Base-by-base conservation (phyloP, 495 filamentous ascomycete species). In the Chaetomium cochliodes region DNA sequence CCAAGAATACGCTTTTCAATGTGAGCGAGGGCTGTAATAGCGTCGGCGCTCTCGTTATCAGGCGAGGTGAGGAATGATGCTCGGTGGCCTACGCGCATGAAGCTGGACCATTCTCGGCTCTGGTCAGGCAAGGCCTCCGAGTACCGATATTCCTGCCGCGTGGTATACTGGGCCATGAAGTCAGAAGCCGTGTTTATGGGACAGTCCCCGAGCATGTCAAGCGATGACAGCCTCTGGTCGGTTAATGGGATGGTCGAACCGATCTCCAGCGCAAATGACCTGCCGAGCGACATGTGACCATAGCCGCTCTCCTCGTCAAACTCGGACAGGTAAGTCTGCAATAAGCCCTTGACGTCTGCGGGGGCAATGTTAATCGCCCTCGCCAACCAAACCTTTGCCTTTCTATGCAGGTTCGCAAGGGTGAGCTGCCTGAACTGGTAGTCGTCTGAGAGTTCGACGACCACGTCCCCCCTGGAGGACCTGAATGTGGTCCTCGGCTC, bases 161-260 rank as follows among this genome's bases (percentile, higher is more conserved):
- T 94, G n/a, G 93, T 97, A 71, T 98, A 97, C 72, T 97, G 92
- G 39, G 92, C 90, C 72, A 98, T 88, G 69, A 98, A 96, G 73
- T 97, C 92, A 16, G 93, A 97, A 15, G 92, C 93, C 16, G 92
- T 88, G 69, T 98, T 94, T 66, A 96, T 86, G 53, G 86, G 86
- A 22, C 83, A 85, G 37, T 86, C 83, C 13, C 87, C 85, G 63
- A 90, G 83, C 33, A 78, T 81, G 59, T 96, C 91, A 28, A 96
- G 87, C 7, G 89, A 87, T 72, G 84, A 84, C 20, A 98, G 82
- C 58, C 90, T 85, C 65, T 94, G 92, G 74, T 98, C 92, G 30
- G 89, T 92, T n/a, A 82, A 81, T 3, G 94, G 93, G 66, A 98
- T 92, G 8, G 86, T 79, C 18, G 90, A 88, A 2, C 93, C 94